Percentiles rank a stretch among this genome's conserved stretches.
These are phyloP conservation scores for Saturnispora ahearnii DNA, from an alignment of 805 yeast species.

Conservation along the genomic window DNA sequence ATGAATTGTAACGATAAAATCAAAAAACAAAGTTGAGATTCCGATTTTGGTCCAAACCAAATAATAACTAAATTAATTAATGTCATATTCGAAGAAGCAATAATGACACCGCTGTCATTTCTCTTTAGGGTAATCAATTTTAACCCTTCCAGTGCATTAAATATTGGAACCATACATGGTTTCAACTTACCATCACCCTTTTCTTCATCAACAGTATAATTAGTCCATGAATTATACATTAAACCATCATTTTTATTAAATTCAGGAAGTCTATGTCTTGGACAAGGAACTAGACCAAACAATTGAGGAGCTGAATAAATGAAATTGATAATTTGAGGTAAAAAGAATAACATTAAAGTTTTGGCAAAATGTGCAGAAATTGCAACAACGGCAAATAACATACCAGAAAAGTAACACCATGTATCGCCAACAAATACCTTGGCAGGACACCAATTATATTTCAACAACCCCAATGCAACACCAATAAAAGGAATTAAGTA, in stretches of 20 bases:
- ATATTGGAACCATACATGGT: slow-evolving; percentile 24
- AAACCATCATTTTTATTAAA: slow-evolving; percentile 60
- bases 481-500: slow-evolving; percentile 82
- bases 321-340: slow-evolving; percentile 89
- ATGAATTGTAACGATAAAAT: slow-evolving; percentile 55
- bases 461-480: slow-evolving; percentile 65
- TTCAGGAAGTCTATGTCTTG: slow-evolving; percentile 87
- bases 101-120: slow-evolving; percentile 21
- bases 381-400: slow-evolving; percentile 97
- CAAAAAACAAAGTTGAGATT: slow-evolving; percentile 58
- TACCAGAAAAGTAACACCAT: slow-evolving; percentile 95
- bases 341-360: slow-evolving; percentile 73
- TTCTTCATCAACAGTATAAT: slow-evolving; percentile 26
- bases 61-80: slow-evolving; percentile 75
- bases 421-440: slow-evolving; percentile 95
- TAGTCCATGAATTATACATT: slow-evolving; percentile 63
- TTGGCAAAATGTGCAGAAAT: slow-evolving; percentile 94
- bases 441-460: slow-evolving; percentile 87
- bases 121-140: slow-evolving; percentile 38
- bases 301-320: slow-evolving; percentile 88
- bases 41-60: slow-evolving; percentile 85
- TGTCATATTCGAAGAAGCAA: slow-evolving; percentile 70
- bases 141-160: slow-evolving; percentile 40
- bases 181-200: slow-evolving; percentile 27
- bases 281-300: slow-evolving; percentile 82